These are phyloP conservation scores for Rutstroemia sp. DNA, from an alignment of 2,329 filamentous ascomycete species.

Conservation along the genomic window DNA sequence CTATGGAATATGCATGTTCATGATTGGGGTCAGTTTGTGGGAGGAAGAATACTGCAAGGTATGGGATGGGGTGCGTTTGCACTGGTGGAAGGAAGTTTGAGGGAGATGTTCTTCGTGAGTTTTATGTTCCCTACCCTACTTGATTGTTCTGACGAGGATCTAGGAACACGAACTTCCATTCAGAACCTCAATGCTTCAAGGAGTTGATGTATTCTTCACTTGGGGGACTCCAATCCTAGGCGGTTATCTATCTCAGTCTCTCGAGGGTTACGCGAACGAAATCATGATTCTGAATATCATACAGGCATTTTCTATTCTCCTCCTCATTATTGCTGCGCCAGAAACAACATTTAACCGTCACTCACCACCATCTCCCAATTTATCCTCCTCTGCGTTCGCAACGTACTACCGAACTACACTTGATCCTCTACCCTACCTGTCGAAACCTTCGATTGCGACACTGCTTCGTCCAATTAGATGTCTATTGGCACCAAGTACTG, in stretches of 20 bases:
- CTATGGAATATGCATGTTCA: conserved; percentile 43
- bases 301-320: conserved; percentile 38
- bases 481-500: conserved; percentile 41
- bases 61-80: conserved; percentile 54
- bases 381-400: conserved; percentile 5
- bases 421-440: conserved; percentile 13
- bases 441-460: conserved; percentile 16
- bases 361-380: not conserved
- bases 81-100: conserved; percentile 43
- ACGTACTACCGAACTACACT: conserved; percentile 1
- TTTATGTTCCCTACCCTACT: too few relatives aligned
- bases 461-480: conserved; percentile 32
- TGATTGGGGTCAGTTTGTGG: conserved; percentile 41
- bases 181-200: conserved; percentile 12
- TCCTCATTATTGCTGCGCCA: conserved; percentile 41
- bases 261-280: conserved; percentile 38
- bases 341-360: conserved; percentile 46
- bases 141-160: not conserved
- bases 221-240: conserved; percentile 49
- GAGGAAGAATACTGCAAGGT: conserved; percentile 46
- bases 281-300: conserved; percentile 46
- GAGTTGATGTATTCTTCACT: conserved; percentile 31
- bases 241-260: conserved; percentile 38
- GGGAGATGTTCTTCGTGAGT: conserved; percentile 51
- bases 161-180: conserved; percentile 18